phyloP scores from a whole-genome alignment of 306 rosid genomes.

The Benincasa hispida region DNA sequence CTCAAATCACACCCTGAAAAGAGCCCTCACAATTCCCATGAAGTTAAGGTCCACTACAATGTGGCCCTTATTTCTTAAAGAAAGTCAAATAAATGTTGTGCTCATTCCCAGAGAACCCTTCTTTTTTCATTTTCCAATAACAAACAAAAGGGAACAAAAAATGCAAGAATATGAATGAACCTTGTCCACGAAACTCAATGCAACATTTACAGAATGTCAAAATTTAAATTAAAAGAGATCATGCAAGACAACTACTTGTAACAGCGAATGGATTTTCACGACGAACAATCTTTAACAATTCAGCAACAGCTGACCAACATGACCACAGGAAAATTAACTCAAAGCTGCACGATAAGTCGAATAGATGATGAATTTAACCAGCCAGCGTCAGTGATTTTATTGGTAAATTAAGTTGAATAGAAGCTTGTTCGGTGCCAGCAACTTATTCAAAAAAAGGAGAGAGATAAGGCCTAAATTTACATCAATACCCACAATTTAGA shows the following conservation, averaged over 20 bases:
- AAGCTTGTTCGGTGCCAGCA: background rate
- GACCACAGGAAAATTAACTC: background rate
- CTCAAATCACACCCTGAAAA: background rate
- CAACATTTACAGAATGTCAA: background rate
- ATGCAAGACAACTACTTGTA: background rate
- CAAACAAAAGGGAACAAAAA: background rate
- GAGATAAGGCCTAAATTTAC: background rate
- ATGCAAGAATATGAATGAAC: background rate
- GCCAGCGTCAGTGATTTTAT: background rate
- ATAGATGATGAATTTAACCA: background rate
- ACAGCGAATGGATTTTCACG: background rate
- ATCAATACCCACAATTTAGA: background rate
- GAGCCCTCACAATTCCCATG: background rate
- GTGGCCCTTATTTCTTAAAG: background rate
- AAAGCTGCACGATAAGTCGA: background rate
- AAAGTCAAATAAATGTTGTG: background rate
- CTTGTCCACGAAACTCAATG: background rate
- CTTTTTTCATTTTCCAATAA: background rate
- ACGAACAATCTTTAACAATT: background rate
- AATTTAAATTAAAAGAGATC: background rate
- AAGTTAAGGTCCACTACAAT: background rate
- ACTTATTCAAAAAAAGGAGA: background rate
- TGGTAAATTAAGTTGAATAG: background rate
- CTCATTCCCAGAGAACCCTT: background rate
- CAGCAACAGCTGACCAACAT: background rate